Base-by-base conservation (phyloP, 2,329 filamentous ascomycete genomes). In the Xylaria digitata region DNA sequence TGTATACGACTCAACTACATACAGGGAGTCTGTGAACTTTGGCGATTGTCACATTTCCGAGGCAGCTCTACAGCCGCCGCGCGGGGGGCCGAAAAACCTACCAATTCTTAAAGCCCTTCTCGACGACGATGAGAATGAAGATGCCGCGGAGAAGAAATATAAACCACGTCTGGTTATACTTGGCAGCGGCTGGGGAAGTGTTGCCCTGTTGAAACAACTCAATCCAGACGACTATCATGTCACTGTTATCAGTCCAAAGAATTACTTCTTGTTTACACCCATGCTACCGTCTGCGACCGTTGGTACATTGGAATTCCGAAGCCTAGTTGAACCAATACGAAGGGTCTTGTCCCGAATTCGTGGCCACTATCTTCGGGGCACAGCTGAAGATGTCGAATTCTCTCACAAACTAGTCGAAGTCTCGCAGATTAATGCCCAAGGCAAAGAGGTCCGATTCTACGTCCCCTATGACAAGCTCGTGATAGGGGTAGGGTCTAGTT, bases 211-310 rank as follows among this genome's bases (percentile, higher is more conserved):
- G 72, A 99, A 99, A 82, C 91, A 93, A 69, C 81, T 99, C 69
- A 92, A 95, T 69, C 90, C 94, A 0, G 93, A 94, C 13, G 93
- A 97, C 74, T 99, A 97, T 77, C 94, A 99, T 79, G 90, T 99
- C 72, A 98, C 95, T 4, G 91, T 99, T 45, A 91, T 99, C 49
- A 97, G 94, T 13, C 95, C 96, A 0, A 92, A 92, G 42, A 98
- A 98, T 75, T 97, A 98, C 82, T 99, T 99, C 81, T 82, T 99
- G 37, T 99, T 99, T 80, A 99, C 96, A 1, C 96, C 96, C 0
- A 98, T 99, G 94, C 85, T 99, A 49, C 96, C 96, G 1, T 97
- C 94, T 40, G 96, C 96, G 7, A 99, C 96, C 0, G 96, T 99
- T 6, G 96, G 96, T 13, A 99, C 96, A 0, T 84, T 99, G 37